Conservation (phyloP, 257 asterid genomes). For the Forsythia suspensa region DNA sequence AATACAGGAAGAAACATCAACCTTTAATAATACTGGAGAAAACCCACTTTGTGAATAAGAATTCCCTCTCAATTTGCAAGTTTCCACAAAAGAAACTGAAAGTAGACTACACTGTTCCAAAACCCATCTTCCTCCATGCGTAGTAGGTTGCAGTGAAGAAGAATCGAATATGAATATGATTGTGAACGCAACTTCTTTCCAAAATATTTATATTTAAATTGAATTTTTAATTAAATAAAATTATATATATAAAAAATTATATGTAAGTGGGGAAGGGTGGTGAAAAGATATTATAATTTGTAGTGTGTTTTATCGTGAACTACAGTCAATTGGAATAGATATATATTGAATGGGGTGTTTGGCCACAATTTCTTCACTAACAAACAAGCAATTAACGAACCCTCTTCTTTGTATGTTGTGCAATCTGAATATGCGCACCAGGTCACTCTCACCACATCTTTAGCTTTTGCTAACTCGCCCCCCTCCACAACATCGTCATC, state of each 20-base stretch:
- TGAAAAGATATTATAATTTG: conserved; percentile 21
- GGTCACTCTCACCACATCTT: conserved; percentile 49
- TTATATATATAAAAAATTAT: conserved; percentile 14
- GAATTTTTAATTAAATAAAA: conserved; percentile 17
- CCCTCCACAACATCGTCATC: conserved; percentile 20
- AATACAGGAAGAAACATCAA: conserved; percentile 21
- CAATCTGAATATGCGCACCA: conserved; percentile 63
- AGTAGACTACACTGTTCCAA: conserved; percentile 23
- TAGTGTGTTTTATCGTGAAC: conserved; percentile 39
- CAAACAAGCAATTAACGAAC: conserved; percentile 20
- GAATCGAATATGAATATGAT: conserved; percentile 39
- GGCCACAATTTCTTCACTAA: conserved; percentile 42
- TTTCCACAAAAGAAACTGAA: conserved; percentile 24
- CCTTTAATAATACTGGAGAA: conserved; percentile 29
- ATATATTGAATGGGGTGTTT: neutral
- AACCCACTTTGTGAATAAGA: conserved; percentile 27
- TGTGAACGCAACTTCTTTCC: conserved; percentile 50
- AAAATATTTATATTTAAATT: conserved; percentile 41
- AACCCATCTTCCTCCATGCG: conserved; percentile 31
- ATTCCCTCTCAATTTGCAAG: conserved; percentile 33
- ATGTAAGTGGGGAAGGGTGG: conserved; percentile 22
- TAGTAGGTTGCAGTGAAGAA: conserved; percentile 30
- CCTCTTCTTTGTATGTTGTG: conserved; percentile 23
- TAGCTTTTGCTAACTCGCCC: conserved; percentile 21
- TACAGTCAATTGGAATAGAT: conserved; percentile 35